These are phyloP conservation scores for Fagus sylvatica DNA, from an alignment of 306 rosid genomes.

Conservation along the genomic window DNA sequence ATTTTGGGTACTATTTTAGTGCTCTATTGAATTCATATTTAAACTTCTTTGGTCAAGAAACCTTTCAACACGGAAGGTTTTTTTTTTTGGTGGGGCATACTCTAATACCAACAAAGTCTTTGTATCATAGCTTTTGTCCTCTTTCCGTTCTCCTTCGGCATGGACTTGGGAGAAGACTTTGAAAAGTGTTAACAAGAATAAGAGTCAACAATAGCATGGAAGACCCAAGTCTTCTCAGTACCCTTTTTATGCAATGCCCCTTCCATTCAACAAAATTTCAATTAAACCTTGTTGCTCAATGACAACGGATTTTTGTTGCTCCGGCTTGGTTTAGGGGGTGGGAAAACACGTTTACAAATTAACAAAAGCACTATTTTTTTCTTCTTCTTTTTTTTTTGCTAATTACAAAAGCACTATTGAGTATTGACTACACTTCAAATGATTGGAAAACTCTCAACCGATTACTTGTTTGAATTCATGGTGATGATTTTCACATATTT, in stretches of 20 bases:
- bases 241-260: background rate
- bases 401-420: no score
- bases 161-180: constrained; percentile 7
- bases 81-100: no score
- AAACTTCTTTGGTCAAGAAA: background rate
- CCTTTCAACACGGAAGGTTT: background rate
- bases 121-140: background rate
- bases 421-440: no score
- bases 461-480: no score
- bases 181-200: background rate
- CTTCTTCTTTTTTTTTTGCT: no score
- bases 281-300: background rate
- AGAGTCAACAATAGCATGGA: background rate
- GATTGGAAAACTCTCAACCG: no score
- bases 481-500: no score
- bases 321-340: background rate
- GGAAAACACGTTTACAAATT: background rate
- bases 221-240: constrained; percentile 11
- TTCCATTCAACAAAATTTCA: background rate
- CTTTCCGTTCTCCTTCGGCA: background rate
- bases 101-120: no score
- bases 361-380: no score
- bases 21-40: no score
- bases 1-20: no score
- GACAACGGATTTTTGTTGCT: no score